These are phyloP conservation scores for Daldinia sp. DNA, from an alignment of 2,329 filamentous ascomycete species.

Conservation along the genomic window DNA sequence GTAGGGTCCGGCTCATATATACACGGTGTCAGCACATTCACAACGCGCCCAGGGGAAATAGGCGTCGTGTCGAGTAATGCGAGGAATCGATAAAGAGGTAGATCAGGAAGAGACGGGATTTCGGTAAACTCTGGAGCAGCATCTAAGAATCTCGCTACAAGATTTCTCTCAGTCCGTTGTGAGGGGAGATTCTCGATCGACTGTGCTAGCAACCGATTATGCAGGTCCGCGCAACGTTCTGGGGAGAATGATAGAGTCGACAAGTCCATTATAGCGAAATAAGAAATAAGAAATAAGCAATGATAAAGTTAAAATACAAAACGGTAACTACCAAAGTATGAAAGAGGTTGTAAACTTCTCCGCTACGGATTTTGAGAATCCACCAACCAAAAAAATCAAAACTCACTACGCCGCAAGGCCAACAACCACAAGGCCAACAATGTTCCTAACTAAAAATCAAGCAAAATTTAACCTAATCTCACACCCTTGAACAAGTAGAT, in stretches of 20 bases:
- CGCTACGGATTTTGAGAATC: neutral
- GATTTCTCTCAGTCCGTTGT: neutral
- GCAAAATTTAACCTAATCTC: too few species aligned
- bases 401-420: too few species aligned
- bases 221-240: conserved; percentile 16
- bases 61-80: conserved; percentile 9
- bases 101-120: conserved; percentile 7
- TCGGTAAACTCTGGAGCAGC: conserved; percentile 14
- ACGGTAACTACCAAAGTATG: too few species aligned
- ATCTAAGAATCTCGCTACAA: conserved; percentile 5
- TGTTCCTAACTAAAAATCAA: too few species aligned
- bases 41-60: neutral
- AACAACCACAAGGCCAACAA: too few species aligned
- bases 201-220: conserved; percentile 15
- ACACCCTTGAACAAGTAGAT: too few species aligned
- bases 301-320: neutral
- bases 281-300: neutral
- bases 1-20: conserved; percentile 17
- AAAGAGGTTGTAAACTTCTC: neutral
- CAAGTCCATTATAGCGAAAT: neutral
- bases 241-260: conserved; percentile 3
- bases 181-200: neutral
- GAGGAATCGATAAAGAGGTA: conserved; percentile 14
- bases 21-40: conserved; percentile 8
- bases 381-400: too few species aligned